Conservation (phyloP, 768 basidiomycete genomes). For the Cantharellus cinnabarinus region DNA sequence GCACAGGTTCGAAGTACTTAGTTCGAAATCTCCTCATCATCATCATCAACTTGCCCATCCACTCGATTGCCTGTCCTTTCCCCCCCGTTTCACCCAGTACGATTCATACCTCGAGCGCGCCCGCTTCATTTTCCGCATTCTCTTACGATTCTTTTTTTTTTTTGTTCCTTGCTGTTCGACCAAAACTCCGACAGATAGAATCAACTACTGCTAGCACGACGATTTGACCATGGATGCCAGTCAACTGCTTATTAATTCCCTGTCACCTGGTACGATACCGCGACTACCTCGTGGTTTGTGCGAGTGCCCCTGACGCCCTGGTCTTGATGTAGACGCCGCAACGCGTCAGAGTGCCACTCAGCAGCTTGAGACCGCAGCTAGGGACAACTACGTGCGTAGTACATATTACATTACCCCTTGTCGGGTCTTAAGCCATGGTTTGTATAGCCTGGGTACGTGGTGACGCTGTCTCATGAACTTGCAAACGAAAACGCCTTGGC, state of each 20-base stretch:
- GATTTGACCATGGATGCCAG: constrained; percentile 59
- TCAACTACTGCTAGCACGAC: constrained; percentile 6
- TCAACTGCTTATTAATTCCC: constrained; percentile 78
- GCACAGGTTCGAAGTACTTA: no score
- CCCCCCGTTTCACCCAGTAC: background rate
- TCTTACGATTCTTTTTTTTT: background rate
- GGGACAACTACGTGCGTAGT: constrained; percentile 70
- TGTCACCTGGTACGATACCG: constrained; percentile 52
- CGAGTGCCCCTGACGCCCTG: background rate
- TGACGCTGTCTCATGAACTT: constrained; percentile 72
- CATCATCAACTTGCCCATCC: no score
- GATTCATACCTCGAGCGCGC: background rate
- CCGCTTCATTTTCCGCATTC: background rate
- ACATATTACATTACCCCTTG: background rate
- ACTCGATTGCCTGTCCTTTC: background rate
- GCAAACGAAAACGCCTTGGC: constrained; percentile 48
- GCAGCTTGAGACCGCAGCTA: constrained; percentile 68
- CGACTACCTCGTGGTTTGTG: constrained; percentile 8
- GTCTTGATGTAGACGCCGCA: constrained; percentile 38
- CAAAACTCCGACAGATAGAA: background rate
- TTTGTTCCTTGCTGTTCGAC: background rate
- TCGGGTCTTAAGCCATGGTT: background rate
- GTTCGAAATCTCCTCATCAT: no score
- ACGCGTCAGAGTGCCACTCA: constrained; percentile 84
- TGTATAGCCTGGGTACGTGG: constrained; percentile 73